Base-by-base conservation (phyloP, 2,329 filamentous ascomycete species). In the Colletotrichum sp. region DNA sequence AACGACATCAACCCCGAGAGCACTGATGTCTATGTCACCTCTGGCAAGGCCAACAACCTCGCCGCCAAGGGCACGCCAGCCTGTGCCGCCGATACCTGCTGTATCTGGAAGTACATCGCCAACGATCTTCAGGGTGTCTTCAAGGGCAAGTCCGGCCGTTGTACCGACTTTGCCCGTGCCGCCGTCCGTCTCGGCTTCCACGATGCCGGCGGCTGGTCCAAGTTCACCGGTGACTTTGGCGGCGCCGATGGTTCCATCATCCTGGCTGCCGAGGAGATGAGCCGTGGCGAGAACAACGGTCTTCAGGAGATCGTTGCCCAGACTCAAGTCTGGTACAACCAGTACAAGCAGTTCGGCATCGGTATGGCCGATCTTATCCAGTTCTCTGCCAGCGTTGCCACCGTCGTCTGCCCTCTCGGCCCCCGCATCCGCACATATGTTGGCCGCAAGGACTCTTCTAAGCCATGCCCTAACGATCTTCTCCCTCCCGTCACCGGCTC, bases 311-410 rank as follows among this genome's bases (percentile, higher is more conserved):
- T 89, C 71, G 85, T 87, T 18, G 74, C 66, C 5, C 79, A 85
- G 61, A 84, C 87, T 26, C 79, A 82, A 21, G 73, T 75, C 5
- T 83, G 89, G 73, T 86, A 85, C 74, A 64, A 80, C 34, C 85
- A 87, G 77, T 89, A 86, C 77, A 74, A 70, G 65, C 36, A 71
- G 55, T 81, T 78, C 13, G 78, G 80, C 12, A 85, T 91, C 28
- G 84, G 86, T 3, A 87, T 88, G 77, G 90, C 89, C 43, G 90
- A 92, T 77, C 83, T 91, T 5, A 86, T 90, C 26, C 89, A 91
- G 79, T 87, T 90, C 79, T 88, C 87, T 1, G 84, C 83, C 81
- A 89, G 79, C 72, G 84, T 89, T 30, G 89, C 88, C 24, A 87
- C 88, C 9, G 85, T 89, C 8, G 85, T 87, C 21, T 86, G 85